phyloP scores from a whole-genome alignment of 2,329 filamentous ascomycete genomes.

The Curvularia spicifera region DNA sequence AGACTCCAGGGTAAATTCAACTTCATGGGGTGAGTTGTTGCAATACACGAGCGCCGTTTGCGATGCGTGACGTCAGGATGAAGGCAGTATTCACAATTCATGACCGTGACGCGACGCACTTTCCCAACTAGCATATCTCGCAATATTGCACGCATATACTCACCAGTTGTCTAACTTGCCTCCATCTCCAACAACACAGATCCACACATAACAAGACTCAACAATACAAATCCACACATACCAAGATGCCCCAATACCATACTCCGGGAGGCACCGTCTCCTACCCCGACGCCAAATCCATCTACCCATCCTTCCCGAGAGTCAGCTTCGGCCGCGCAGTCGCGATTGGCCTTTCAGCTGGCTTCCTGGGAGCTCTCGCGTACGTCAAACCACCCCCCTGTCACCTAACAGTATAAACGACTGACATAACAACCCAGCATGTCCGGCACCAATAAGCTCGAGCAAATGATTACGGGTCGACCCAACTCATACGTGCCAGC shows the following conservation, averaged over 20 bases:
- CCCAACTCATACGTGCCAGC: slow-evolving; percentile 43
- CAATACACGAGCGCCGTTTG: not conserved
- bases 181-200: no score
- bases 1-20: not conserved
- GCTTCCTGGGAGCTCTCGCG: slow-evolving; percentile 24
- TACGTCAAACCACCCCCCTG: not conserved
- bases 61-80: not conserved
- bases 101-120: not conserved
- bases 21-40: not conserved
- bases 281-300: slow-evolving; percentile 24
- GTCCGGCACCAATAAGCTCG: slow-evolving; percentile 36
- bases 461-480: slow-evolving; percentile 38
- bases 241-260: slow-evolving; percentile 3
- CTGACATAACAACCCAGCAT: slow-evolving; percentile 26
- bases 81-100: not conserved
- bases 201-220: not conserved
- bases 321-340: slow-evolving; percentile 29
- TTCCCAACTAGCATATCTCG: not conserved
- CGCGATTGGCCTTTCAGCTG: slow-evolving; percentile 27
- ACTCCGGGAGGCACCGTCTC: not conserved
- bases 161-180: not conserved
- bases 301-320: slow-evolving; percentile 24
- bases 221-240: not conserved
- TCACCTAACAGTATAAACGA: not conserved
- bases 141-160: not conserved